A percentile compares a stretch with the other conserved stretches of the same genome.
Conservation (phyloP, 2,329 filamentous ascomycete genomes). For the Hymenoscyphus salicellus region DNA sequence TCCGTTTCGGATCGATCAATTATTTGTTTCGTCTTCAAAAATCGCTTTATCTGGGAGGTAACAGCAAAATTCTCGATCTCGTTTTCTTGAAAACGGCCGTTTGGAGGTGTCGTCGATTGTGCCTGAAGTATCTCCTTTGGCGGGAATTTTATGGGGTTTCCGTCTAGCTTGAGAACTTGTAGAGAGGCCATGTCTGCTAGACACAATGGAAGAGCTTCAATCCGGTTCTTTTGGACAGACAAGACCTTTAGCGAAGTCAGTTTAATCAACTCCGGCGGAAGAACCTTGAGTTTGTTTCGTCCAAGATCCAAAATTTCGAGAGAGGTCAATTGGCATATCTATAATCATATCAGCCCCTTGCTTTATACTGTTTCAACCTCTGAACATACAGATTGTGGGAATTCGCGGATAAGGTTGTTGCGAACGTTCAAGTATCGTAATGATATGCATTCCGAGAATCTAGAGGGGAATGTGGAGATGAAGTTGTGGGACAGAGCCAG, state of each 20-base stretch:
- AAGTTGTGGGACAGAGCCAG: conserved; percentile 80
- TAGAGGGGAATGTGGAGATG: conserved; percentile 63
- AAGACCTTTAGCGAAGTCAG: conserved; percentile 85
- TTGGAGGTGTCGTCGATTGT: conserved; percentile 53
- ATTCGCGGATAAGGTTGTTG: conserved; percentile 69
- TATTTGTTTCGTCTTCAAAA: conserved; percentile 48
- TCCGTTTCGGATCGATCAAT: conserved; percentile 54
- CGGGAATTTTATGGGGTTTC: conserved; percentile 81
- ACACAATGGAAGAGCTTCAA: conserved; percentile 78
- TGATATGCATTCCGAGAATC: conserved; percentile 73
- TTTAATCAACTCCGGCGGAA: conserved; percentile 77
- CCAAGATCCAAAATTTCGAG: conserved; percentile 92
- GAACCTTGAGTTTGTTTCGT: conserved; percentile 74
- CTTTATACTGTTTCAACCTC: neutral
- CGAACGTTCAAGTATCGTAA: conserved; percentile 77
- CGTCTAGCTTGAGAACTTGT: conserved; percentile 84
- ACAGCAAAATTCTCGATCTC: conserved; percentile 61
- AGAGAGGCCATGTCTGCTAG: conserved; percentile 87
- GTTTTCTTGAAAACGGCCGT: conserved; percentile 53
- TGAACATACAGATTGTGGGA: conserved; percentile 59
- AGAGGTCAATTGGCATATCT: conserved; percentile 83
- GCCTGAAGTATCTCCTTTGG: conserved; percentile 66
- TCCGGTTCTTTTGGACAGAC: conserved; percentile 80
- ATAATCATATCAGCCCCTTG: conserved; percentile 18
- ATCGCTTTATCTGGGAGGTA: conserved; percentile 61